Evolutionary conservation across 345 rosid genomes (phyloP), one percentile per base, ranked within the genome.

Genomic region (Syzygium aqueum): DNA sequence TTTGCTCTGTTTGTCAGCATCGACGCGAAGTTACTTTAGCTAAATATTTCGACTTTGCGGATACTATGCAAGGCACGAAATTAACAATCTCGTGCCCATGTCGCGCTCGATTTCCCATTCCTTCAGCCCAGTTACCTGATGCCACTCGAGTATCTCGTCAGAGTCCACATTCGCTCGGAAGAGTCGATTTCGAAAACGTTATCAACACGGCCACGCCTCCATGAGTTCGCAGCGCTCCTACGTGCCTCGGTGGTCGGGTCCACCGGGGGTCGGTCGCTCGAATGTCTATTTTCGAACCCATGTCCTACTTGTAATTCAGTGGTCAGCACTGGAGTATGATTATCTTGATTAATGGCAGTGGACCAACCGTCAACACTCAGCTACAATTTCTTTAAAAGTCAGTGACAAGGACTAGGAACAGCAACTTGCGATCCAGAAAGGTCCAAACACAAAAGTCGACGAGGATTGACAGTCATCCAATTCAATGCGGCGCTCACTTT

Each of bases 151-250:
- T 22, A 73, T 19, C 33, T 19, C 5, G 25, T 33, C 25, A 21
- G 8, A 54, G 57, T 54, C 2, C 2, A 13, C 27, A 15, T 1
- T 27, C 2, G 2, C 9, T 51, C 53, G 28, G 28, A n/a, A 61
- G 2, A n/a, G n/a, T n/a, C 0, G 13, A 61, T n/a, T n/a, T 61
- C 14, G n/a, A 59, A n/a, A 61, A n/a, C 73, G 0, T n/a, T 61
- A 0, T 14, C 3, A 6, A 61, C 19, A 2, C 37, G 10, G 73
- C 73, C 14, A 10, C 46, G 6, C 46, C 19, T 61, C 5, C 37
- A 14, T 7, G 28, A n/a, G 37, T 61, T 61, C 17, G 9, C 0
- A 14, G 9, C 15, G 33, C 1, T 0, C 1, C 1, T 73, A 21
- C 2, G 15, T 37, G 11, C 82, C 82, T 19, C 49, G 0, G 21